These are phyloP conservation scores for Lactarius quietus DNA, from an alignment of 768 basidiomycete species.

Conservation along the genomic window DNA sequence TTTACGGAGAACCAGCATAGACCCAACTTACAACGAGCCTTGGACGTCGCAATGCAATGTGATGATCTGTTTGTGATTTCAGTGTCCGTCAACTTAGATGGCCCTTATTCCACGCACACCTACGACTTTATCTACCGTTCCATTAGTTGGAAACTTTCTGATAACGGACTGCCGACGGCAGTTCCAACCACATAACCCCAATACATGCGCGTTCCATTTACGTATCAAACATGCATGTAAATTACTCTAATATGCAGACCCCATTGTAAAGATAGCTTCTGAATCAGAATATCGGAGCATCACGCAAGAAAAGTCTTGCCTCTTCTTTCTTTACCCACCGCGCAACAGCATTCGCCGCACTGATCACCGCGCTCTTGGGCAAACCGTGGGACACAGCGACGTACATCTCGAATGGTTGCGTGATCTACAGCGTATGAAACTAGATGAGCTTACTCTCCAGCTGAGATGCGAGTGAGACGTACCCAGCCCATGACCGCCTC, in stretches of 20 bases:
- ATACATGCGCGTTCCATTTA: not conserved
- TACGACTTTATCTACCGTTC: slow-evolving; percentile 26
- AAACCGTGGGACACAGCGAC: slow-evolving; percentile 74
- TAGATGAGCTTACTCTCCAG: not conserved
- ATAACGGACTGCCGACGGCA: slow-evolving; percentile 10
- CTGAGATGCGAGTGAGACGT: slow-evolving; percentile 31
- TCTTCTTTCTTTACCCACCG: slow-evolving; percentile 94
- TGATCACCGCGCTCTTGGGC: slow-evolving; percentile 84
- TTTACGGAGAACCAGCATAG: slow-evolving; percentile 21
- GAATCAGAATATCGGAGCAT: slow-evolving; percentile 81
- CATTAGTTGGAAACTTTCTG: slow-evolving; percentile 18
- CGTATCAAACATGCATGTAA: not conserved
- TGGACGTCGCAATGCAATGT: slow-evolving; percentile 18
- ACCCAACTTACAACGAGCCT: slow-evolving; percentile 24
- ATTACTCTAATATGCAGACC: slow-evolving; percentile 9
- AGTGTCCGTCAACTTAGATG: slow-evolving; percentile 20
- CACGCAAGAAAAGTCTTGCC: slow-evolving; percentile 69
- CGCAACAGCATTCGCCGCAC: slow-evolving; percentile 84
- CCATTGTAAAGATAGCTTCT: not conserved
- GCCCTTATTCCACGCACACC: slow-evolving; percentile 23
- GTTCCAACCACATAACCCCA: slow-evolving; percentile 1
- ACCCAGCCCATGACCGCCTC: slow-evolving; percentile 97
- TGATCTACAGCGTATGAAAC: slow-evolving; percentile 54
- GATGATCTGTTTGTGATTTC: slow-evolving; percentile 25
- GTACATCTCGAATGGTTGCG: slow-evolving; percentile 91